Evolutionary conservation across 352 stramenopile genomes (phyloP), one percentile per base, ranked within the genome.

Genomic region (Phytophthora sojae): DNA sequence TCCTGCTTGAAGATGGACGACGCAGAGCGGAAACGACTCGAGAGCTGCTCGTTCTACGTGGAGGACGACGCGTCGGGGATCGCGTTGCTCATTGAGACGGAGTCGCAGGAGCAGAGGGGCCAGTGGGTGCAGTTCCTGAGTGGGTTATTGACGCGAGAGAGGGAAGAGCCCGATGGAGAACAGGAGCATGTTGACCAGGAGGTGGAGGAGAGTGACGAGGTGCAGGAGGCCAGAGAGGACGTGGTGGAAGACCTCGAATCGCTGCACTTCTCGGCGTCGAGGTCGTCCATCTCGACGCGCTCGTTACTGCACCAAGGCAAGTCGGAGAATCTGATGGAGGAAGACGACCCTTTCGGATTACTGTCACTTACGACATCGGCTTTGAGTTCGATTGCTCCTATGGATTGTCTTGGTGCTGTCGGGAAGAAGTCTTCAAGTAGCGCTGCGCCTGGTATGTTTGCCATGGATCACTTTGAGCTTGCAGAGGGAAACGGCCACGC

Each of bases 401-500:
- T 6, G 1, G 25, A 59, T 50, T 57, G 60, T 7, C 19, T 59
- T 3, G 11, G 45, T 19, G 50, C 67, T 19, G 53, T 50, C 9
- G 56, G 35, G 2, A 45, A 61, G 9, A 8, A n/a, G 1, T 57
- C 53, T 8, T 49, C 51, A 9, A 71, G 6, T 14, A 72, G 57
- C 51, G 60, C 67, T 47, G 63, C 64, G 4, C 80, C 80, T 6
- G 82, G 82, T 0, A 57, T 89, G 62, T 89, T 85, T 49, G 55
- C 76, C 1, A 86, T 89, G 58, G 71, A 85, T 30, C 82, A 83
- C 32, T 83, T 89, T 57, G 81, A 85, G 35, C 61, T 86, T 12
- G 25, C 23, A 6, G 71, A 81, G 37, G 57, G 45, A 21, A 61
- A 65, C 8, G 68, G 68, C 53, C 30, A 79, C 11, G 54, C 60